Evolutionary conservation across 2,329 filamentous ascomycete species (phyloP).

Genomic region (Fusarium pseudograminearum): DNA sequence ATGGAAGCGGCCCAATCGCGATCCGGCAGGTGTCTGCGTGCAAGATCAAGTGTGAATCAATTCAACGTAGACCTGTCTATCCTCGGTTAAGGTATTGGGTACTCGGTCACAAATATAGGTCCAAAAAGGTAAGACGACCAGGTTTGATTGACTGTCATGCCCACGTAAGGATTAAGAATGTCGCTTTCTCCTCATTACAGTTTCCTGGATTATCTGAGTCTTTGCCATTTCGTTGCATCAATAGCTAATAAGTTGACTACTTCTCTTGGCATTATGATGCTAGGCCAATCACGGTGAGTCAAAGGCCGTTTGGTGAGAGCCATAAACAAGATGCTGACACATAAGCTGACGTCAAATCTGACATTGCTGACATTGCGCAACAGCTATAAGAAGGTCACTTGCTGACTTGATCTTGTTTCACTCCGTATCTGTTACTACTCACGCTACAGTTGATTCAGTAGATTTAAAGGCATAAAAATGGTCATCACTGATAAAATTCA

Average conservation of each 20-base stretch:
- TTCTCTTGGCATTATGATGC: not conserved
- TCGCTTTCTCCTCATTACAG: not conserved
- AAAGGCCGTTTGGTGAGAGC: not conserved
- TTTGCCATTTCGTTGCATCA: not conserved
- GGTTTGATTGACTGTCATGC: not conserved
- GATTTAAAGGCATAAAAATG: not conserved
- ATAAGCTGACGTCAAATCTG: not conserved
- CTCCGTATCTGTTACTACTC: not conserved
- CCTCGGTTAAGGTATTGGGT: no score
- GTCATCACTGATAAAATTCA: conserved; percentile 30
- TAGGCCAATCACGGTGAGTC: not conserved
- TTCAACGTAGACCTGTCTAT: not conserved
- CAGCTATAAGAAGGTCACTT: not conserved
- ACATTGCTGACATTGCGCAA: not conserved
- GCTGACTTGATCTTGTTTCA: no score
- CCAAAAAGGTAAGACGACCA: not conserved
- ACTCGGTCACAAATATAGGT: not conserved
- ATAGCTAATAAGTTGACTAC: not conserved
- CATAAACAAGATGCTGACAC: not conserved
- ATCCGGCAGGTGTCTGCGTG: rapidly evolving
- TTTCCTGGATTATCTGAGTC: no score
- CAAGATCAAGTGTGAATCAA: not conserved
- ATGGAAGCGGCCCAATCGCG: rapidly evolving
- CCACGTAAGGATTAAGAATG: not conserved
- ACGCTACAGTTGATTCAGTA: rapidly evolving